These are phyloP conservation scores for Cercophora samala DNA, from an alignment of 495 filamentous ascomycete genomes.

Conservation along the genomic window DNA sequence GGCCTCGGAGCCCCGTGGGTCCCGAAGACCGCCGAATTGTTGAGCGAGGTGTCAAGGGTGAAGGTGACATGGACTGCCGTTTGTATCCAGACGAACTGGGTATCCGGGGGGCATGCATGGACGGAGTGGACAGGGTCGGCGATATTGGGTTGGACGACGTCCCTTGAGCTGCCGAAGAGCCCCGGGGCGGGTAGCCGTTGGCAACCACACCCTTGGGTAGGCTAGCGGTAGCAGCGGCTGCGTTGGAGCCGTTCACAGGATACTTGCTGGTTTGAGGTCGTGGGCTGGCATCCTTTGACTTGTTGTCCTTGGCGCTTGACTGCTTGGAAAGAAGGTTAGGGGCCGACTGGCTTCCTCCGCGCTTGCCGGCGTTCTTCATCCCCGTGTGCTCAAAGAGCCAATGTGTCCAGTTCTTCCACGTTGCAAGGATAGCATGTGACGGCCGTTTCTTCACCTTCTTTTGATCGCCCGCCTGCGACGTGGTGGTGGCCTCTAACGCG, in stretches of 20 bases:
- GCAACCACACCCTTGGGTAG: slow-evolving; percentile 37
- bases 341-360: slow-evolving; percentile 50
- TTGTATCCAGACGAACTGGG: slow-evolving; percentile 56
- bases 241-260: slow-evolving; percentile 28
- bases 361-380: slow-evolving; percentile 39
- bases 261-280: slow-evolving; percentile 55
- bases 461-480: slow-evolving; percentile 26
- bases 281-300: slow-evolving; percentile 47
- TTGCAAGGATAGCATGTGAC: slow-evolving; percentile 55
- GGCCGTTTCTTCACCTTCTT: slow-evolving; percentile 48
- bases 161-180: slow-evolving; percentile 9
- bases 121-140: slow-evolving; percentile 16
- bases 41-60: slow-evolving; percentile 81
- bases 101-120: slow-evolving; percentile 34
- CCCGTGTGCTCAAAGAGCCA: slow-evolving; percentile 51
- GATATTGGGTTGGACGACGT: slow-evolving; percentile 1
- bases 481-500: slow-evolving; percentile 32
- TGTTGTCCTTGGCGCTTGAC: slow-evolving; percentile 40
- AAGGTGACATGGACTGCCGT: slow-evolving; percentile 83
- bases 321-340: slow-evolving; percentile 48
- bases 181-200: slow-evolving; percentile 31
- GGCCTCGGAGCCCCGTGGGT: slow-evolving; percentile 63
- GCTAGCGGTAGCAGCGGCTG: slow-evolving; percentile 26
- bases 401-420: slow-evolving; percentile 67
- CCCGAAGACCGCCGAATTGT: slow-evolving; percentile 74